Conservation (phyloP, 768 basidiomycete genomes). For the Roridomyces roridus region DNA sequence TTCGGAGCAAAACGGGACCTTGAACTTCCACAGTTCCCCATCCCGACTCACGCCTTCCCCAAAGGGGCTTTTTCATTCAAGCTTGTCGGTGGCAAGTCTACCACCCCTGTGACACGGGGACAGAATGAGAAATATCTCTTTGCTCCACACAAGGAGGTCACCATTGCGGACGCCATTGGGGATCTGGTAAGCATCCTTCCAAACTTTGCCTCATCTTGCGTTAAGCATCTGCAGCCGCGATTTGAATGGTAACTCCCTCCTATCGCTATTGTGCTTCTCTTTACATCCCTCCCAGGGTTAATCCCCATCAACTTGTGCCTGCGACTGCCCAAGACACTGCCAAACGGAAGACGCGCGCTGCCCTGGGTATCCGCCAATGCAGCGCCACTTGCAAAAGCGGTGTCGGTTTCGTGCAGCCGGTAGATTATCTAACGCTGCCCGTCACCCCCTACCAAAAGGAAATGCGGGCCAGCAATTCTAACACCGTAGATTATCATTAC, state of each 20-base stretch:
- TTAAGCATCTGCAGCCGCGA: constrained; percentile 46
- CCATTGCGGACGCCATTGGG: constrained; percentile 67
- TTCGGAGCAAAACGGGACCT: constrained; percentile 66
- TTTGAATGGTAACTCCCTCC: constrained; percentile 71
- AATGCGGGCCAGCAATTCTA: constrained; percentile 34
- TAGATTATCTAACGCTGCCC: constrained; percentile 50
- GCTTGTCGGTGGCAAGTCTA: constrained; percentile 48
- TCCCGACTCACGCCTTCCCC: constrained; percentile 63
- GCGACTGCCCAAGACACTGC: constrained; percentile 39
- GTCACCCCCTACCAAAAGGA: constrained; percentile 50
- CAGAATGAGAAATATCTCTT: constrained; percentile 50
- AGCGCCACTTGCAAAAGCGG: constrained; percentile 21
- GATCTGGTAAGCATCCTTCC: constrained; percentile 61
- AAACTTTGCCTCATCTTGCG: too few relatives aligned
- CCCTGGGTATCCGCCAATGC: constrained; percentile 52
- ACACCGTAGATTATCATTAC: constrained; percentile 60
- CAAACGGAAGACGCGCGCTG: constrained; percentile 41
- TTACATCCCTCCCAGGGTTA: constrained; percentile 48
- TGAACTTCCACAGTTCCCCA: constrained; percentile 64
- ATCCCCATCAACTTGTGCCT: constrained; percentile 53
- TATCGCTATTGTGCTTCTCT: neutral
- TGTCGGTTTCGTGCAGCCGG: constrained; percentile 55
- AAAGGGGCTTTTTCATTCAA: constrained; percentile 37
- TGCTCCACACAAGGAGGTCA: constrained; percentile 66
- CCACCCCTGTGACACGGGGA: constrained; percentile 45